Base-by-base conservation (phyloP, 805 yeast species). In the Candida lessepsii region DNA sequence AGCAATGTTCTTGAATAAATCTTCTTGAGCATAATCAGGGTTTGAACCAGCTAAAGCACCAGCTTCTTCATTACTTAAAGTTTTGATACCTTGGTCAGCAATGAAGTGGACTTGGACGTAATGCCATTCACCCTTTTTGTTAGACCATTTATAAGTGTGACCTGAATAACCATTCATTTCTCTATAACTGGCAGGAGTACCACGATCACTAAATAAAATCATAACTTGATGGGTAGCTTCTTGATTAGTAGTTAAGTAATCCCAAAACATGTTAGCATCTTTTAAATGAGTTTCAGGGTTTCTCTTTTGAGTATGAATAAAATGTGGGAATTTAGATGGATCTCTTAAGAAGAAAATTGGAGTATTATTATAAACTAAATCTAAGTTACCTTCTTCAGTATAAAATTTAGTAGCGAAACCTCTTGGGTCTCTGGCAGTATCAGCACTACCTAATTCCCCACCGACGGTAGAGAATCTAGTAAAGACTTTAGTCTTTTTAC, bases 271-370 rank as follows among this genome's bases (percentile, higher is more conserved):
- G 65, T 82, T 75, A 14, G 91, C 73, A 61, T 85, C 93, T 63
- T 83, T 83, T 63, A 83, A 69, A 64, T 85, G 85, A 29, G 89
- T 84, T 60, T 81, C 77, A 15, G 95, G 93, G 67, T 83, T 75
- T 68, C 95, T 76, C 79, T 86, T 86, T 64, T 87, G 95, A 15
- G 95, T 83, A 65, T 87, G 95, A 57, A 86, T 86, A 57, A 86
- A 86, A 56, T 81, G 86, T 35, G 95, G 93, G 71, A 86, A 87
- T 70, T 87, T 86, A 44, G 81, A 71, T 39, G 91, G 89, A 61
- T 87, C 95, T 68, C 95, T 80, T 48, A 86, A 66, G 68, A 86
- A 86, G 65, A 86, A 86, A 41, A 86, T 75, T 9, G 95, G 95
- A 20, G 93, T 86, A 67, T 86, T 86, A 73, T 85, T 86, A 69